Evolutionary conservation across 805 yeast genomes (phyloP), one percentile per base, ranked within the genome.

Genomic region (Candida broadrunensis): DNA sequence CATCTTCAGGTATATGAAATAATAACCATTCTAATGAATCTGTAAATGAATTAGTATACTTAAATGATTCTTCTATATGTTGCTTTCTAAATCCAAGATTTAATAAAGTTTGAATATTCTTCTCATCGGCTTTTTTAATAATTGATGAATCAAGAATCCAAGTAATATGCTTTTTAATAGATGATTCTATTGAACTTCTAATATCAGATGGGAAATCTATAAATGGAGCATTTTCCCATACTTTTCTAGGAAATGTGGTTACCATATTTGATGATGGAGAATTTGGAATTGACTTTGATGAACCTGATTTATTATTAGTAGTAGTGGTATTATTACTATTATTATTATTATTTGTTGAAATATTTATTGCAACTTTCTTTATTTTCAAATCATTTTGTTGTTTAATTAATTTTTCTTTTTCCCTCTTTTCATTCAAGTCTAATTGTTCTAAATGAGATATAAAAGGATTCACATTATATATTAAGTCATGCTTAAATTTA

Each of bases 1-100:
- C 99, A 55, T 90, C 98, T 47, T 93, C 97, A 0, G 98, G 98
- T 3, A 91, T 78, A 54, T 91, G 93, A 49, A 90, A 82, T 9
- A 91, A 63, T 15, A 91, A 72, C 91, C 93, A 85, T 45, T 83
- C 87, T 33, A 85, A 60, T 0, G 83, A 72, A 18, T 74, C 78
- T 1, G 74, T 69, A 41, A 79, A 71, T 1, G 73, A 51, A 3
- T 55, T 47, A 0, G 82, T 68, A 53, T 86, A 86, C 20, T 67
- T 63, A 35, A 87, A 62, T 0, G 97, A 81, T 53, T 91, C 98
- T 2, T 65, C 61, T 1, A 84, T 77, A 55, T 90, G 97, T 1
- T 75, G 54, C 26, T 65, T 60, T 42, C 89, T 75, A 52, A 91
- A 91, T 0, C 95, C 93, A 5, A 88, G 59, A 7, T 42, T 40